Evolutionary conservation across 257 asterid species (phyloP).

Genomic region (Gynochthodes officinalis): DNA sequence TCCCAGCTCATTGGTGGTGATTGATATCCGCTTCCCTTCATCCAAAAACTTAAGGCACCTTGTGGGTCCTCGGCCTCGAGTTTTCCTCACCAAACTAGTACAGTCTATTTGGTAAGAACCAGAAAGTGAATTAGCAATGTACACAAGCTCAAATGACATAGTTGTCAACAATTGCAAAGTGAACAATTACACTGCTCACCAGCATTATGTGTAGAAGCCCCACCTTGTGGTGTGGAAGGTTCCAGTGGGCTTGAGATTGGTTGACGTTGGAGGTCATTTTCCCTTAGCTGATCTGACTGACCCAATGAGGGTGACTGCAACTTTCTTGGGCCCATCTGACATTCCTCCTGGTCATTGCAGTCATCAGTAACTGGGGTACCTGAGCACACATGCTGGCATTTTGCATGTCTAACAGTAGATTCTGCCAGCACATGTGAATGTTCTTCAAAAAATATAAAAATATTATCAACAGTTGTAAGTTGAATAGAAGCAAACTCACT

Average conservation of each 20-base stretch:
- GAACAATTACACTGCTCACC: constrained; percentile 6
- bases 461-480: neutral
- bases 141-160: neutral
- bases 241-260: constrained; percentile 4
- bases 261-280: neutral
- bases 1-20: constrained; percentile 31
- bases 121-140: neutral
- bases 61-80: constrained; percentile 31
- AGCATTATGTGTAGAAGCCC: neutral
- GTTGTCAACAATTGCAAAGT: neutral
- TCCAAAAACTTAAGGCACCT: constrained; percentile 15
- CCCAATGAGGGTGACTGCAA: constrained; percentile 7
- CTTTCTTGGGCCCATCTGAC: constrained; percentile 2
- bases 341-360: constrained; percentile 11
- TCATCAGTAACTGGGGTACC: neutral
- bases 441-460: constrained; percentile 3
- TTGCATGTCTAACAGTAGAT: constrained; percentile 14
- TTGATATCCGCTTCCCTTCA: constrained; percentile 22
- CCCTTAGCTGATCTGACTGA: constrained; percentile 4
- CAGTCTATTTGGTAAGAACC: constrained; percentile 6
- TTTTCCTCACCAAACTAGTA: constrained; percentile 15
- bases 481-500: neutral
- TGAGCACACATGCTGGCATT: neutral
- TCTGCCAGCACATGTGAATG: constrained; percentile 1
- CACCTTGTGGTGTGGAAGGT: constrained; percentile 1